Evolutionary conservation across 768 basidiomycete genomes (phyloP), one percentile per base, ranked within the genome.

Genomic region (Hericium rajendrae): DNA sequence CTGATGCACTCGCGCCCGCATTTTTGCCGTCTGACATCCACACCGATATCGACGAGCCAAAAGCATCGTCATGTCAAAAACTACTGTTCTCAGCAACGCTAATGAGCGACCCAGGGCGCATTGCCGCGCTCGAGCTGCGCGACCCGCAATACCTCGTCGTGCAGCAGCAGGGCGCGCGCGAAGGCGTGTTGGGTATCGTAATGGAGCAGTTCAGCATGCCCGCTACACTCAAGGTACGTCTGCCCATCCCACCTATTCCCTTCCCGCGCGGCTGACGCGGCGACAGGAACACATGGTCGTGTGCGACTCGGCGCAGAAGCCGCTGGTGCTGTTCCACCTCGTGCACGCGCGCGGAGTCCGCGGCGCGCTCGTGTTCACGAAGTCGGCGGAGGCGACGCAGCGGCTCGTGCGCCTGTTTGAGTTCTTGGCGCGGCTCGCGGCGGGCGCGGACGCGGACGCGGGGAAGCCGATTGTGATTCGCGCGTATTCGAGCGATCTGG

Each of bases 31-130:
- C 78, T 0, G 62, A 71, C 51, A 59, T 74, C 37, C 71, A 73
- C 3, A 74, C 78, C 3, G 84, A 84, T 55, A 61, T 82, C 40
- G 77, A 79, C 53, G 89, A 89, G 66, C 68, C 65, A 49, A 82
- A 74, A 64, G 73, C 74, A 43, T 69, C 81, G 4, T 87, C 87
- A 5, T 97, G 94, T 64, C 95, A 97, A 68, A 98, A 97, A 67
- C 77, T 99, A 3, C 75, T 99, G 8, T 97, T 99, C 73, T 97
- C 94, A 10, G 97, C 97, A 0, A 99, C 97, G 0, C 78, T 98
- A 32, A 97, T 94, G 0, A 81, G 86, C 9, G 94, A 98, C 72
- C 95, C 97, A 0, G 85, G 88, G n/a, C 94, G 91, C 65, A 85
- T 98, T 46, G 85, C 87, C 6, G 83, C 91, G 0, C 76, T 99